Evolutionary conservation across 352 stramenopile genomes (phyloP).

Genomic region (Pythium phragmitis): DNA sequence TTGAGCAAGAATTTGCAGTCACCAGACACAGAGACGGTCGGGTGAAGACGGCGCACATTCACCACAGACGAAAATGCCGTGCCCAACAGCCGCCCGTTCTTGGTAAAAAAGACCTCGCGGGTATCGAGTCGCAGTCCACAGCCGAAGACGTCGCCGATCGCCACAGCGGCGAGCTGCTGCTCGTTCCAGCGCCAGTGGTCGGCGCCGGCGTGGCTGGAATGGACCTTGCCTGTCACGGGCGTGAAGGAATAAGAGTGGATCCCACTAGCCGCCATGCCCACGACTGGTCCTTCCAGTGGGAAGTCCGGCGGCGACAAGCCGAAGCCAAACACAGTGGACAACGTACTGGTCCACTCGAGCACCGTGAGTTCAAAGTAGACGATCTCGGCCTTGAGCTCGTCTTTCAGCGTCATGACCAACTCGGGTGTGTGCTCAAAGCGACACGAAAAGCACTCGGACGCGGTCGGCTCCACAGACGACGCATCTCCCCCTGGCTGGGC

Average conservation of each 20-base stretch:
- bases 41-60: conserved; percentile 45
- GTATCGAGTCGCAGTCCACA: conserved; percentile 81
- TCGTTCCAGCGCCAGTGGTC: conserved; percentile 82
- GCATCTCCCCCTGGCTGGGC: conserved; percentile 18
- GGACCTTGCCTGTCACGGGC: conserved; percentile 64
- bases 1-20: conserved; percentile 81
- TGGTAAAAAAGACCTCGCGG: conserved; percentile 84
- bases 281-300: conserved; percentile 58
- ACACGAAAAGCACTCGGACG: conserved; percentile 45
- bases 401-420: conserved; percentile 68
- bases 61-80: conserved; percentile 79
- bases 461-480: conserved; percentile 4
- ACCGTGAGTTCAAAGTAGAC: conserved; percentile 84
- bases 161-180: conserved; percentile 33
- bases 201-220: conserved; percentile 46
- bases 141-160: conserved; percentile 68
- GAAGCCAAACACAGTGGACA: conserved; percentile 36
- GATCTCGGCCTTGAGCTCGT: conserved; percentile 70
- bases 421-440: conserved; percentile 80
- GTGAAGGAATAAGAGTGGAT: conserved; percentile 66
- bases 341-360: conserved; percentile 48
- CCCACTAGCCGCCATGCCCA: conserved; percentile 44
- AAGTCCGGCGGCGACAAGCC: conserved; percentile 71
- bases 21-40: conserved; percentile 72
- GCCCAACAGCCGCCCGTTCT: conserved; percentile 77